Base-by-base conservation (phyloP, 1,139 yeast genomes). In the Geotrichum reessii region DNA sequence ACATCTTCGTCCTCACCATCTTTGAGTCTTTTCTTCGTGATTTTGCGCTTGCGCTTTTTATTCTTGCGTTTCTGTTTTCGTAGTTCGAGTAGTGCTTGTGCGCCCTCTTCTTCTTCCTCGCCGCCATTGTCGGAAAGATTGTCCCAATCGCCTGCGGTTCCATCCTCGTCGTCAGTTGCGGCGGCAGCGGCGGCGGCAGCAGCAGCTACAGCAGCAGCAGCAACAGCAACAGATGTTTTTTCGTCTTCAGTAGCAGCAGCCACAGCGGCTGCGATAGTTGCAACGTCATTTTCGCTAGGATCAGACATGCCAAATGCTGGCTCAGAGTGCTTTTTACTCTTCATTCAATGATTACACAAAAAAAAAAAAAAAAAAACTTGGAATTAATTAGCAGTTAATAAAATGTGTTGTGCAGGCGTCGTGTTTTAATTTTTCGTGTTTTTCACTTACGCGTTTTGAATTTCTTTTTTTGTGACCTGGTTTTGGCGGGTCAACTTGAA, bases 21-120 rank as follows among this genome's bases (percentile, higher is more conserved):
- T 48, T 49, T 56, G 51, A 55, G 62, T 49, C 56, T 59, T 55
- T 56, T 64, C 58, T 61, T 64, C n/a, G 40, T 33, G n/a, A 33
- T 12, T 57, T 66, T 59, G 40, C 59, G 62, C 33, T 55, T 52
- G 44, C 56, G 58, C 57, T 61, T 62, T 47, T 57, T 61, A 50
- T 50, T 53, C 51, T 64, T 58, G 27, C 53, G 37, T 22, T 53
- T 53, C 47, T 52, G 62, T 44, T 65, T 67, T 52, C 69, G 69
- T 52, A 71, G 58, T 24, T 62, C 71, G 37, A 70, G 60, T 19
- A 69, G 63, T 5, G 73, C 74, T 58, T 69, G 69, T 8, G 70
- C 73, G 14, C 62, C 62, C 9, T 55, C 42, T 19, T 57, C 59
- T 31, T 69, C 70, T 57, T 63, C 70, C 60, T 58, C 67, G 52